Base-by-base conservation (phyloP, 257 asterid genomes). In the Solanum habrochaites region DNA sequence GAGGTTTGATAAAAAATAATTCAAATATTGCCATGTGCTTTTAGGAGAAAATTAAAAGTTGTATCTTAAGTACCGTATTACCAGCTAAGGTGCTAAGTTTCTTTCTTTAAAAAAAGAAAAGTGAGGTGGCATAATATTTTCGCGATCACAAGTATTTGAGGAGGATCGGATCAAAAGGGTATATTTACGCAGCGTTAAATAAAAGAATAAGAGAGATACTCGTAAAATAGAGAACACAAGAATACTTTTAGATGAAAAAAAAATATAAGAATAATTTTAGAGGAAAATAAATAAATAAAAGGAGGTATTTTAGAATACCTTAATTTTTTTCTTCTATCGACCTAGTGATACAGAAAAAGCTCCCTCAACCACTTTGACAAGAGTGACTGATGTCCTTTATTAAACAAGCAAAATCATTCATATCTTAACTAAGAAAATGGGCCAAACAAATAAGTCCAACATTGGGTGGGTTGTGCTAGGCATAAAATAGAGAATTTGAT, bases 291-390 rank as follows among this genome's bases (percentile, higher is more conserved):
- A 56, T 56, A 20, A 47, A 29, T 14, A 86, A 75, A 86, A n/a
- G 2, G 31, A 86, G 86, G 88, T 80, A 80, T 31, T 86, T 78
- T 80, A 20, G 58, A 86, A 86, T 80, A 80, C 88, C 88, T 86
- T 56, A 42, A 2, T 58, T 40, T 69, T 62, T 64, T 62, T 43
- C 0, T 6, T 6, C 3, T 9, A 32, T 3, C 0, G 67, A 78
- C 56, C 70, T 23, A 8, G 21, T 2, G 85, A 18, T 62, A 15
- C 25, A 2, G 40, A 45, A 15, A 15, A 3, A 27, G 14, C 16
- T 45, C 40, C 12, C 25, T 7, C 64, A 14, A 78, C 83, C 64
- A 43, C 64, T 45, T 0, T 15, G 40, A 16, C 64, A 78, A 78
- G 40, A 78, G 83, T 25, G 25, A 27, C 64, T 18, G 64, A 25